Percentiles rank a stretch among this genome's conserved stretches.
phyloP scores from a whole-genome alignment of 2,329 filamentous ascomycete genomes.

The Aspergillus ochraceus region DNA sequence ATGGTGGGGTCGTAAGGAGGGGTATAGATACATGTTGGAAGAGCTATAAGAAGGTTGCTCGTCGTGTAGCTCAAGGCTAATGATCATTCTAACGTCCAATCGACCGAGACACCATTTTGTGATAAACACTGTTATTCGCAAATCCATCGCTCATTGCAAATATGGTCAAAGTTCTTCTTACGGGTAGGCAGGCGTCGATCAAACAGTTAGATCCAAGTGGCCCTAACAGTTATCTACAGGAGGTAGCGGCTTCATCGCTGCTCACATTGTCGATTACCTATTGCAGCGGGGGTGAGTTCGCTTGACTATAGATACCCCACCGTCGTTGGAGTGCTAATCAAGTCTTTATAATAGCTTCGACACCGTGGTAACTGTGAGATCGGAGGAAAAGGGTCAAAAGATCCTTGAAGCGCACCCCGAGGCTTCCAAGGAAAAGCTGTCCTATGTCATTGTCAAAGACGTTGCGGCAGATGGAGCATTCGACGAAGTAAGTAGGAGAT shows the following conservation, averaged over 20 bases:
- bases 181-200: constrained; percentile 25
- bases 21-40: constrained; percentile 6
- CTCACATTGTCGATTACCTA: constrained; percentile 62
- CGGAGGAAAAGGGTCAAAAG: constrained; percentile 61
- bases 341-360: constrained; percentile 49
- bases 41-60: constrained; percentile 3
- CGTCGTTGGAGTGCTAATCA: constrained; percentile 5
- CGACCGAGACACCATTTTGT: not conserved
- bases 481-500: constrained; percentile 47
- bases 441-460: constrained; percentile 69
- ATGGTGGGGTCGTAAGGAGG: constrained; percentile 4
- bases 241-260: constrained; percentile 65
- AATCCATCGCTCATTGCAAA: constrained; percentile 2
- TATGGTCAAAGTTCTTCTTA: constrained; percentile 43
- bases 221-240: constrained; percentile 37
- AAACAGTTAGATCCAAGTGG: not conserved
- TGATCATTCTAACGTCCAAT: not conserved
- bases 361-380: constrained; percentile 64
- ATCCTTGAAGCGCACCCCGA: constrained; percentile 57
- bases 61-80: not conserved
- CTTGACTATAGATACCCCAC: not conserved
- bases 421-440: constrained; percentile 57
- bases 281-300: constrained; percentile 50
- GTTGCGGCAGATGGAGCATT: constrained; percentile 71
- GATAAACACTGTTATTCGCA: not conserved